A percentile compares a stretch with the other conserved stretches of the same genome.
phyloP scores from a whole-genome alignment of 2,329 filamentous ascomycete genomes.

The Aspergillus sp. region DNA sequence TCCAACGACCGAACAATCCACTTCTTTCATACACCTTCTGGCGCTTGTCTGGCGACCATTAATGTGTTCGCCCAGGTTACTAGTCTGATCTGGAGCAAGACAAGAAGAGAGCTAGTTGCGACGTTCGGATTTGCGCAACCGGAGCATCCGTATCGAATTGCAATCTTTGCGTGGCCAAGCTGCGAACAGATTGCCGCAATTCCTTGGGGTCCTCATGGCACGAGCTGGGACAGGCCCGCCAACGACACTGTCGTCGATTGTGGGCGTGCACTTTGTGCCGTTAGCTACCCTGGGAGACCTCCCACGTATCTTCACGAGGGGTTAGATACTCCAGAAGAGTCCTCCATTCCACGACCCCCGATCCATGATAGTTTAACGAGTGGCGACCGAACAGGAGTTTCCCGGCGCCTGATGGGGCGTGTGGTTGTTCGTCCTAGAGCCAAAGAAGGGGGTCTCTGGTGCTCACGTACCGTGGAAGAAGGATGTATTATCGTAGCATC shows the following conservation, averaged over 20 bases:
- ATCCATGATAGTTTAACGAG: conserved; percentile 6
- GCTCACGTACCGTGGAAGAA: conserved; percentile 61
- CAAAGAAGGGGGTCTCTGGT: conserved; percentile 56
- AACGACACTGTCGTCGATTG: conserved; percentile 33
- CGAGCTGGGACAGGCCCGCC: conserved; percentile 28
- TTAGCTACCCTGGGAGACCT: conserved; percentile 73
- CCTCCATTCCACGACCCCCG: conserved; percentile 12
- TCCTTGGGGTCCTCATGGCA: conserved; percentile 68
- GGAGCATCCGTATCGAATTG: conserved; percentile 84
- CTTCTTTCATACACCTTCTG: conserved; percentile 86
- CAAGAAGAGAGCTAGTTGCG: conserved; percentile 80
- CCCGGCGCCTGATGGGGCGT: conserved; percentile 18
- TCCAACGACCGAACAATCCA: conserved; percentile 94
- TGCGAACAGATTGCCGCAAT: conserved; percentile 83
- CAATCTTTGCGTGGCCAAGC: conserved; percentile 91
- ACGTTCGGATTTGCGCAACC: conserved; percentile 94
- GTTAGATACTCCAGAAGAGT: conserved; percentile 13
- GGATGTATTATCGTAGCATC: conserved; percentile 89
- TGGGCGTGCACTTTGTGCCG: conserved; percentile 72
- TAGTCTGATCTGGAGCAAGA: conserved; percentile 84
- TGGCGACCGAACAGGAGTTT: conserved; percentile 1
- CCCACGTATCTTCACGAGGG: conserved; percentile 29
- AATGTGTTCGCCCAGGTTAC: conserved; percentile 93
- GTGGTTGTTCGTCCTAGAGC: conserved; percentile 31
- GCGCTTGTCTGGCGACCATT: conserved; percentile 82